Evolutionary conservation across 1,139 yeast genomes (phyloP), one percentile per base, ranked within the genome.

Genomic region (Pichia kudriavzevii): DNA sequence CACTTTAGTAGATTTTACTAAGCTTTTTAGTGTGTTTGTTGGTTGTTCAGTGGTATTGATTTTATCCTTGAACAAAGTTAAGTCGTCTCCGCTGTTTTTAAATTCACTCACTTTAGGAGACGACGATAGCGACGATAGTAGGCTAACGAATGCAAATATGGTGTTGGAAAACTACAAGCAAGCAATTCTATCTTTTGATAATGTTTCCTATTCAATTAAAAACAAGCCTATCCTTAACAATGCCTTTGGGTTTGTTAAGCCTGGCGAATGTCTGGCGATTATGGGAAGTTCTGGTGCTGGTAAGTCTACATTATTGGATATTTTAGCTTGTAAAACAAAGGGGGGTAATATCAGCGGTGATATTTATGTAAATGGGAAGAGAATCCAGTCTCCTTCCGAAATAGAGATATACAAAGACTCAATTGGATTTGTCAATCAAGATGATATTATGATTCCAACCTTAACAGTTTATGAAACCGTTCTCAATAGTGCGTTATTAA

Each of bases 211-310:
- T 55, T 56, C 64, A 1, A 79, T 84, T 5, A 62, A 64, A 23
- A 79, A 73, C 0, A 66, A 63, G 35, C 52, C 54, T 7, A 77
- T 91, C 6, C 66, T 91, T 45, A 67, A 70, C 16, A 65, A 68
- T 24, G 68, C 82, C 1, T 77, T 73, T 49, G 98, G 98, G 7
- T 49, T 74, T 13, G 95, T 80, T 3, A 72, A 73, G 35, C 94
- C 96, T 2, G 80, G 95, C 27, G 88, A 88, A 55, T 81, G 94
- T 45, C 57, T 88, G 55, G 97, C 98, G 0, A 87, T 91, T 25
- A 84, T 91, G 94, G 98, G 98, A 28, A 96, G 96, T 3, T 87
- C 96, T 0, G 98, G 98, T 34, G 97, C 97, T 9, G 98, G 98
- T 40, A 91, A 91, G 55, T 88, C 98, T 0, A 91, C 98, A 0